These are phyloP conservation scores for Podaxis sp. DNA, from an alignment of 768 basidiomycete genomes.

Conservation along the genomic window DNA sequence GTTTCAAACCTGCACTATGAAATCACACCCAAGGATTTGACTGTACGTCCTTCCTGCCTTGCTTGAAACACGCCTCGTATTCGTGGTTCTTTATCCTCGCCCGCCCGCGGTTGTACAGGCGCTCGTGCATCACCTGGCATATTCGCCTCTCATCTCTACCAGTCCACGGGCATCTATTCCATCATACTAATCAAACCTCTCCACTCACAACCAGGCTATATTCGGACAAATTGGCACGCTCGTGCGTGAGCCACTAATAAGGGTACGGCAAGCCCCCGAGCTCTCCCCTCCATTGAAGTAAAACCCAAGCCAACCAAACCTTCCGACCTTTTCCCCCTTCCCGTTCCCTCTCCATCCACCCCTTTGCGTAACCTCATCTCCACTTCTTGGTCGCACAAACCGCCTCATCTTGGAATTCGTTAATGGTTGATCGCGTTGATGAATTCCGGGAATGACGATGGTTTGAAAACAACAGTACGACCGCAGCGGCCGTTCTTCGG, in stretches of 20 bases:
- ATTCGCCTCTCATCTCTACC: conserved; percentile 1
- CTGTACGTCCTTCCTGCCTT: conserved; percentile 49
- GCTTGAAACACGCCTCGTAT: background rate
- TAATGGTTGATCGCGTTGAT: conserved; percentile 12
- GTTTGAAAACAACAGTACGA: conserved; percentile 92
- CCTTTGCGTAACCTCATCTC: no score
- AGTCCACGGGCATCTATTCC: background rate
- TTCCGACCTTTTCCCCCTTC: conserved; percentile 36
- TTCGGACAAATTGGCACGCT: conserved; percentile 93
- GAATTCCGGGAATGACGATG: conserved; percentile 38
- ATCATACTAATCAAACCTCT: background rate
- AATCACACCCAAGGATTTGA: conserved; percentile 84
- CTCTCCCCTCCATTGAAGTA: conserved; percentile 49
- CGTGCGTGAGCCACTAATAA: conserved; percentile 88
- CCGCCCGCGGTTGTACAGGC: background rate
- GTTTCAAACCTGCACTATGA: conserved; percentile 93
- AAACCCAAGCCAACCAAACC: conserved; percentile 44
- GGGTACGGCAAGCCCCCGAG: conserved; percentile 81
- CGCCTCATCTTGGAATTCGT: conserved; percentile 29
- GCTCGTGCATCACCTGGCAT: background rate
- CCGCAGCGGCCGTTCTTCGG: conserved; percentile 89
- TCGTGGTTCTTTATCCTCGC: background rate
- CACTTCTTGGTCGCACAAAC: background rate
- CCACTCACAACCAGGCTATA: conserved; percentile 55
- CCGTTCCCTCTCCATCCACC: conserved; percentile 22